These are phyloP conservation scores for Phylloporus sp. DNA, from an alignment of 768 basidiomycete genomes.

Conservation along the genomic window DNA sequence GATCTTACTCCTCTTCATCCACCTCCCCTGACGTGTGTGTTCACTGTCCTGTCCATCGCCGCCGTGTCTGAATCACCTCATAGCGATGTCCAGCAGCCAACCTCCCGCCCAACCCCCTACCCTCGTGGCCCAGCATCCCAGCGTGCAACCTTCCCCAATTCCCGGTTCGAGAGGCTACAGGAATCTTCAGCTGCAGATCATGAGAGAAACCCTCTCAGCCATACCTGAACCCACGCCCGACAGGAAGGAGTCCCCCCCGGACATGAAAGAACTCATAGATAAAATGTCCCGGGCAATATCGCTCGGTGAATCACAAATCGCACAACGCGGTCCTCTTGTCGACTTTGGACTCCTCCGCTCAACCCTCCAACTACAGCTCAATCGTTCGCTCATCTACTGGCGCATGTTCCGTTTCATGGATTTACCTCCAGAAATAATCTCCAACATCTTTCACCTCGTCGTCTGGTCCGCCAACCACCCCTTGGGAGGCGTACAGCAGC, in stretches of 20 bases:
- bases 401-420: constrained; percentile 54
- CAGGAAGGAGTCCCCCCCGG: neutral
- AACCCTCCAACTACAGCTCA: constrained; percentile 19
- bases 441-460: constrained; percentile 58
- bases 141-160: constrained; percentile 5
- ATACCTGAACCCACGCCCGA: constrained; percentile 16
- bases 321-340: constrained; percentile 18
- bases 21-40: constrained; percentile 4
- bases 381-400: constrained; percentile 31
- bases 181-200: constrained; percentile 16
- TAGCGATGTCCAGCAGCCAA: constrained; percentile 19
- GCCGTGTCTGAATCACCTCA: neutral
- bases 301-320: constrained; percentile 20
- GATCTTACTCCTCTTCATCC: neutral
- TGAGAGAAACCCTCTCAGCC: constrained; percentile 15
- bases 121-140: neutral
- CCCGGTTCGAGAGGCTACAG: constrained; percentile 21
- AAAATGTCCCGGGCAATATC: constrained; percentile 17
- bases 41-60: neutral
- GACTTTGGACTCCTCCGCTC: constrained; percentile 4
- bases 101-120: constrained; percentile 7
- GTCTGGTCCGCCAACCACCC: constrained; percentile 48
- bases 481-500: constrained; percentile 33
- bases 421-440: constrained; percentile 63
- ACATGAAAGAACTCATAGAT: constrained; percentile 1